Evolutionary conservation across 1,139 yeast genomes (phyloP), one percentile per base, ranked within the genome.

Genomic region (Suhomyces bolitotheri): DNA sequence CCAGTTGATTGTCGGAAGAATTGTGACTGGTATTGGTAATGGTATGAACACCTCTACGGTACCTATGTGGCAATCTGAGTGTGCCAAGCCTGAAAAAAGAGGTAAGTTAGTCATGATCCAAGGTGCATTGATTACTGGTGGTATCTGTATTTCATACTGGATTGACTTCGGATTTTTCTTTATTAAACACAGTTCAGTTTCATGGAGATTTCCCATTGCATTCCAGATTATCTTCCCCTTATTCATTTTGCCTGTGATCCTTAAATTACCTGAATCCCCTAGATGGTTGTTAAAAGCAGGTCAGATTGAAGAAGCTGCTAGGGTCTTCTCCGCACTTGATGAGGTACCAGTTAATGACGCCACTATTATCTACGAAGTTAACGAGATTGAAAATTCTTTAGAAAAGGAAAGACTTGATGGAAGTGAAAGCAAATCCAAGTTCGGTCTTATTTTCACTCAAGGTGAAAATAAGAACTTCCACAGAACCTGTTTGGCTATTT

Each of bases 201-300:
- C 46, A 6, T 71, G 74, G 72, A 61, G 78, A 50, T 68, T 71
- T 38, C 78, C 78, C 5, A 54, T 72, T 29, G 77, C 74, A 4
- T 67, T 72, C 53, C 71, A 66, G 45, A 53, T 61, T 38, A 36
- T 64, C 22, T 66, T 66, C 53, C 70, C 71, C 4, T n/a, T 63
- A 5, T 25, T 49, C 13, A 40, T 52, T 9, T 35, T 47, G 7
- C 29, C 49, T 5, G 30, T 47, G 10, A 39, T 46, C 10, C 36
- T 40, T 28, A 33, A 30, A 25, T 49, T 54, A n/a, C 57, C 58
- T 2, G 57, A 53, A 29, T 47, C 54, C 7, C 58, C 58, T 1
- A 39, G 55, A 34, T 53, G 55, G 54, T 40, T 51, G 19, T 39
- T 51, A 36, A 43, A 61, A 31, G 56, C 57, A 36, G 69, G 66